These are phyloP conservation scores for Boletus reticulatus DNA, from an alignment of 768 basidiomycete genomes.

Conservation along the genomic window DNA sequence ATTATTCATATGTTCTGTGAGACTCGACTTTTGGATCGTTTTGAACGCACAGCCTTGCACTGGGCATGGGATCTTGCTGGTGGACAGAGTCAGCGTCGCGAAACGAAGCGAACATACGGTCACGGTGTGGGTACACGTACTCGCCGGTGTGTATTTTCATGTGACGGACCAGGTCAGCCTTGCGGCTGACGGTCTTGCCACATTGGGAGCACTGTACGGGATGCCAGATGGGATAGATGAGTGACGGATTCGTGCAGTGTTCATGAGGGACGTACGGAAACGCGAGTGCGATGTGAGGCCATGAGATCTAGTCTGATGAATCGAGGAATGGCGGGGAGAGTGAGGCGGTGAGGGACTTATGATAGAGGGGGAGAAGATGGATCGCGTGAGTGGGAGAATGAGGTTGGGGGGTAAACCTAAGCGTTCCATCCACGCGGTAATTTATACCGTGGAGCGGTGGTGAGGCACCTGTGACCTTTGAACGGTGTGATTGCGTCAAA, in stretches of 20 bases:
- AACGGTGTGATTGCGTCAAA: constrained; percentile 29
- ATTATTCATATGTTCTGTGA: too few species aligned
- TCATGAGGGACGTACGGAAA: constrained; percentile 2
- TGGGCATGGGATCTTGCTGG: too few species aligned
- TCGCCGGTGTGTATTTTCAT: too few species aligned
- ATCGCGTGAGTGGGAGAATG: not conserved
- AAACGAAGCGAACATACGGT: too few species aligned
- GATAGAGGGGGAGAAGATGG: not conserved
- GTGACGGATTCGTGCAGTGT: not conserved
- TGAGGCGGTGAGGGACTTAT: not conserved
- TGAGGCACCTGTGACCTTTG: constrained; percentile 1
- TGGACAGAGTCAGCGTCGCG: too few species aligned
- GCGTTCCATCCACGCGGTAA: constrained; percentile 2
- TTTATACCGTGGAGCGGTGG: constrained; percentile 15
- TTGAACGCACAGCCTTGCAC: too few species aligned
- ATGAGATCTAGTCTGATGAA: not conserved
- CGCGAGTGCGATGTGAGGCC: too few species aligned
- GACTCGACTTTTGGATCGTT: too few species aligned
- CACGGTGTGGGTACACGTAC: too few species aligned
- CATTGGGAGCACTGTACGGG: too few species aligned
- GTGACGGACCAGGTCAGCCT: too few species aligned
- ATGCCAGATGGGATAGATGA: not conserved
- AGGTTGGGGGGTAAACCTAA: not conserved
- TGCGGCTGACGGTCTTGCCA: too few species aligned
- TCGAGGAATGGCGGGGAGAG: not conserved